Evolutionary conservation across 1,284 basidiomycete genomes (phyloP).

Genomic region (Ceratobasidium sp.): DNA sequence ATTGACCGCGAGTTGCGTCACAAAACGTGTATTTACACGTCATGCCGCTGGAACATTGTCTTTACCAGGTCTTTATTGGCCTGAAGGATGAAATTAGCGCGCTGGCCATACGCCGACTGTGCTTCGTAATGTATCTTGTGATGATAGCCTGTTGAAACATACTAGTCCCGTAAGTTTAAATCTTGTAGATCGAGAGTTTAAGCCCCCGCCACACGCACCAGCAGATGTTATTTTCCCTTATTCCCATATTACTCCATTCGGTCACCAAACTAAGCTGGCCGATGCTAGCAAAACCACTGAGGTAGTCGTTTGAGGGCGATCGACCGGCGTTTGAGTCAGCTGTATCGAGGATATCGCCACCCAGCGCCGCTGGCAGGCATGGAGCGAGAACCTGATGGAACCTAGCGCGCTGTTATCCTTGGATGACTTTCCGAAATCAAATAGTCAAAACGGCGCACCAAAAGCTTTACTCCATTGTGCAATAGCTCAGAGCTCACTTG

Average conservation of each 20-base stretch:
- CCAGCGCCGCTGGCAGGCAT: too few relatives aligned
- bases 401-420: too few relatives aligned
- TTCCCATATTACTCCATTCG: not conserved
- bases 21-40: not conserved
- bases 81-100: not conserved
- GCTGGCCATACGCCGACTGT: not conserved
- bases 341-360: too few relatives aligned
- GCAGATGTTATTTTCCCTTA: not conserved
- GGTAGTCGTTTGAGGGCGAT: not conserved
- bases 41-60: not conserved
- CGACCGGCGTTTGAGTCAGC: not conserved
- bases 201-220: not conserved
- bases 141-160: constrained; percentile 2
- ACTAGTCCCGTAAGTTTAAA: constrained; percentile 1
- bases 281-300: not conserved
- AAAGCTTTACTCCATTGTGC: too few relatives aligned
- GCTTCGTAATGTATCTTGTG: constrained; percentile 16
- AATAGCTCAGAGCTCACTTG: too few relatives aligned
- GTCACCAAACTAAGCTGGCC: not conserved
- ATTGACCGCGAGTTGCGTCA: constrained; percentile 11
- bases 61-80: not conserved
- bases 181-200: constrained; percentile 10
- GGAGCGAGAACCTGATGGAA: too few relatives aligned
- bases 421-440: too few relatives aligned
- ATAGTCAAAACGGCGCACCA: too few relatives aligned